These are phyloP conservation scores for Circinella umbellata DNA, from an alignment of 371 early-diverging fungal genomes.

Conservation along the genomic window DNA sequence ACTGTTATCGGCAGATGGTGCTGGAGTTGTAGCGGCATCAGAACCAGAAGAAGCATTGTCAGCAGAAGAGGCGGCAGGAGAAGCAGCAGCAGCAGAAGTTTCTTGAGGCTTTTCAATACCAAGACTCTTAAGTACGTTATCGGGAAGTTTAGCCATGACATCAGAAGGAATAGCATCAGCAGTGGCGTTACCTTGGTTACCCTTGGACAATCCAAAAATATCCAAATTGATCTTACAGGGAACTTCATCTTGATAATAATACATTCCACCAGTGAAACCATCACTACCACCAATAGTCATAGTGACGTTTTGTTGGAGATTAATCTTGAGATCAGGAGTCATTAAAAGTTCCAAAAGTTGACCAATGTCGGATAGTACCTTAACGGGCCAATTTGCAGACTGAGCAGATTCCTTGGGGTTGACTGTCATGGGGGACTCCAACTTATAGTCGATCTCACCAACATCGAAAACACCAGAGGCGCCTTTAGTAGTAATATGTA, in stretches of 20 bases:
- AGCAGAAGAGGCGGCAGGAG: neutral
- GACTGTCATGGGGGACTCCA: constrained; percentile 32
- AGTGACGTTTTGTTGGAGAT: constrained; percentile 42
- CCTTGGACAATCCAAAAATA: constrained; percentile 2
- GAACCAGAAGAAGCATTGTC: neutral
- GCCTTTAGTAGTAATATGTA: constrained; percentile 15
- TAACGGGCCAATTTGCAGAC: constrained; percentile 24
- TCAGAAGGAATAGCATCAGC: constrained; percentile 42
- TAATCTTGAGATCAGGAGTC: constrained; percentile 23
- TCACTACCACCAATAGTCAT: constrained; percentile 33
- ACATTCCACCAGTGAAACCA: constrained; percentile 35
- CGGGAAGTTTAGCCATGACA: constrained; percentile 34
- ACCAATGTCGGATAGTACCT: constrained; percentile 19
- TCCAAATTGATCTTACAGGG: constrained; percentile 8
- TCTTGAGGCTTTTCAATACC: neutral
- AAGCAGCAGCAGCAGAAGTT: neutral
- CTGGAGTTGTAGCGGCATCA: neutral
- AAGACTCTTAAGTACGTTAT: constrained; percentile 27
- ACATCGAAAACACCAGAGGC: constrained; percentile 23
- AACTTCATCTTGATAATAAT: constrained; percentile 37
- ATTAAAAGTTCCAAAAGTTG: constrained; percentile 17
- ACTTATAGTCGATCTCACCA: constrained; percentile 25
- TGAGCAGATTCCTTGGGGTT: constrained; percentile 25
- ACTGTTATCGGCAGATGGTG: neutral
- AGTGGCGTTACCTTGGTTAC: constrained; percentile 18